phyloP scores from a whole-genome alignment of 257 asterid species.

The Vinca minor region DNA sequence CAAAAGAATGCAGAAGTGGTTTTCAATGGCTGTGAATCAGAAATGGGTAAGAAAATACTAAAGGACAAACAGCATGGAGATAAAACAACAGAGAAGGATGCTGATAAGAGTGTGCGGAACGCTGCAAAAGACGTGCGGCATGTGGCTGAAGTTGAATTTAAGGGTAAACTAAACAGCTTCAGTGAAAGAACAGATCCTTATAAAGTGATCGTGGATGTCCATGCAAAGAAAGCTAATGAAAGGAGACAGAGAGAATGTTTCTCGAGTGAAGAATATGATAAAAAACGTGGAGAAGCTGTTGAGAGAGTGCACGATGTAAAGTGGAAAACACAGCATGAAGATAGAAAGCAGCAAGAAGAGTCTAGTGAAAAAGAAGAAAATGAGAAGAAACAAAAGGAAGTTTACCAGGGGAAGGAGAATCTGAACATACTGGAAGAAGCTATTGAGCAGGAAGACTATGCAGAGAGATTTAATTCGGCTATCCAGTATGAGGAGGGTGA shows the following conservation, averaged over 20 bases:
- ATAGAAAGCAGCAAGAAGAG: conserved; percentile 27
- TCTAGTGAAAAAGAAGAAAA: conserved; percentile 21
- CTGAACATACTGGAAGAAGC: conserved; percentile 21
- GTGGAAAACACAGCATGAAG: conserved; percentile 26
- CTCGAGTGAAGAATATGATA: conserved; percentile 28
- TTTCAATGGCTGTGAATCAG: conserved; percentile 13
- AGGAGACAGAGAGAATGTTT: conserved; percentile 20
- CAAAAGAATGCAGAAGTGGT: conserved; percentile 24
- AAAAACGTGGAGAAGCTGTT: conserved; percentile 22
- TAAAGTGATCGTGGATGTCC: conserved; percentile 22
- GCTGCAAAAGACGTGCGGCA: conserved; percentile 21
- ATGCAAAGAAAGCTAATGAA: conserved; percentile 22
- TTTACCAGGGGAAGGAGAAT: conserved; percentile 16
- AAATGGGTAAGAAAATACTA: conserved; percentile 20
- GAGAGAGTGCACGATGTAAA: conserved; percentile 27
- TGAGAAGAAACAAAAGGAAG: conserved; percentile 10
- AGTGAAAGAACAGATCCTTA: conserved; percentile 22
- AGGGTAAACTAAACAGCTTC: conserved; percentile 16
- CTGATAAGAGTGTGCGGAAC: conserved; percentile 22
- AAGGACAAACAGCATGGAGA: conserved; percentile 14
- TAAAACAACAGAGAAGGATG: conserved; percentile 9
- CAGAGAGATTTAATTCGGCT: conserved; percentile 14
- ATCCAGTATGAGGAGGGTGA: conserved; percentile 21
- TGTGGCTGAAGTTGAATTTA: conserved; percentile 24
- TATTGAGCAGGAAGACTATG: conserved; percentile 21